Percentiles rank a stretch among this genome's conserved stretches.
These are phyloP conservation scores for Euphorbia peplus DNA, from an alignment of 345 rosid species.

Conservation along the genomic window DNA sequence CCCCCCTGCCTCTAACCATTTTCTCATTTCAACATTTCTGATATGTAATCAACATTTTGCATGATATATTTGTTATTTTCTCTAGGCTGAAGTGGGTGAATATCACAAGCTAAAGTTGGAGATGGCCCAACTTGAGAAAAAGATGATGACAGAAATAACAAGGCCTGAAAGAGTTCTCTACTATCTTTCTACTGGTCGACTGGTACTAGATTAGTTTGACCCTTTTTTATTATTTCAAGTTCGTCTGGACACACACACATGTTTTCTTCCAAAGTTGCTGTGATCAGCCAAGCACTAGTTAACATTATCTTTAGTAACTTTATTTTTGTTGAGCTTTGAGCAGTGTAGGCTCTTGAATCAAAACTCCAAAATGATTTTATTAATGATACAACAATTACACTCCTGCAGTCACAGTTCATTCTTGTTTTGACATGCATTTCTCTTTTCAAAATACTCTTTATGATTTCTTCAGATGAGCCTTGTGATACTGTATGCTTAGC, in stretches of 20 bases:
- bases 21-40: neutral
- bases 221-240: neutral
- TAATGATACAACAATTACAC: neutral
- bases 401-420: neutral
- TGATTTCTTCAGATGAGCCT: neutral
- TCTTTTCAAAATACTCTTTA: neutral
- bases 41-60: neutral
- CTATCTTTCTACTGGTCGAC: slow-evolving; percentile 86
- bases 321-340: neutral
- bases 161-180: slow-evolving; percentile 94
- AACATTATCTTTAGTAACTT: neutral
- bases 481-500: neutral
- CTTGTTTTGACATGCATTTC: neutral
- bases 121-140: slow-evolving; percentile 79
- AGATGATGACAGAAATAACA: slow-evolving; percentile 83
- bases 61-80: slow-evolving; percentile 4
- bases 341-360: neutral
- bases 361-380: neutral
- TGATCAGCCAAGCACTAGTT: neutral
- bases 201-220: slow-evolving; percentile 49
- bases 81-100: slow-evolving; percentile 80
- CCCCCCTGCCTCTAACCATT: neutral
- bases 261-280: neutral
- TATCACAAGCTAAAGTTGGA: slow-evolving; percentile 87
- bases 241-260: neutral